Base-by-base conservation (phyloP, 768 basidiomycete genomes). In the Asterophora lycoperdoides region DNA sequence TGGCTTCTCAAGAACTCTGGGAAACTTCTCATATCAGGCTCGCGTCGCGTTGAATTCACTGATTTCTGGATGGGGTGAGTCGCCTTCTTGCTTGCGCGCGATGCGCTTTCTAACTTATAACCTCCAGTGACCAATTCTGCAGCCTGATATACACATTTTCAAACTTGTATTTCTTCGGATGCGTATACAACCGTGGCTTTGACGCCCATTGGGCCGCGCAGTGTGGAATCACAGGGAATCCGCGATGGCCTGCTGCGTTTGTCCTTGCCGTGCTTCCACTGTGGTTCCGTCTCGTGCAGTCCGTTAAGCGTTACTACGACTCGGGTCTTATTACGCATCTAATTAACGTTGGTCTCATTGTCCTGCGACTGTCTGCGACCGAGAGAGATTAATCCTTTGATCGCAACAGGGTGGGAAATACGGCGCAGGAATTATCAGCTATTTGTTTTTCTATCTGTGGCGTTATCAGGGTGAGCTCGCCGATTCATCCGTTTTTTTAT, bases 1-100 rank as follows among this genome's bases (percentile, higher is more conserved):
- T 99, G 96, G 96, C 63, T 92, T 33, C 58, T 93, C 20, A 79
- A 72, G 58, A 81, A 75, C 33, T 50, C 86, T 14, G 77, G 74
- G 13, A 78, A 80, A 45, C 75, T 93, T 17, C 68, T 89, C 18
- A 63, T 78, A 8, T 82, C 89, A 15, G 93, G 94, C 2, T 72
- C 72, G 28, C 77, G 76, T 42, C 74, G 71, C 10, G 92, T 94
- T 49, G 91, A 93, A 83, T 93, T 93, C 62, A 68, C 83, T 13
- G 90, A 91, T 72, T 89, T 92, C 80, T 93, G 90, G 90, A 74
- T 92, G 63, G 90, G 88, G 87, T 88, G 64, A 46, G 77, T 15
- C 23, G 15, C 6, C 4, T 4, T 28, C 40, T 28, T 9, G 23
- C 26, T n/a, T 32, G 8, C 30, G 4, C 30, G 30, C 30, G 30